Evolutionary conservation across 164 flowering plant genomes (phyloP).

Genomic region (Aristolochia fimbriata): DNA sequence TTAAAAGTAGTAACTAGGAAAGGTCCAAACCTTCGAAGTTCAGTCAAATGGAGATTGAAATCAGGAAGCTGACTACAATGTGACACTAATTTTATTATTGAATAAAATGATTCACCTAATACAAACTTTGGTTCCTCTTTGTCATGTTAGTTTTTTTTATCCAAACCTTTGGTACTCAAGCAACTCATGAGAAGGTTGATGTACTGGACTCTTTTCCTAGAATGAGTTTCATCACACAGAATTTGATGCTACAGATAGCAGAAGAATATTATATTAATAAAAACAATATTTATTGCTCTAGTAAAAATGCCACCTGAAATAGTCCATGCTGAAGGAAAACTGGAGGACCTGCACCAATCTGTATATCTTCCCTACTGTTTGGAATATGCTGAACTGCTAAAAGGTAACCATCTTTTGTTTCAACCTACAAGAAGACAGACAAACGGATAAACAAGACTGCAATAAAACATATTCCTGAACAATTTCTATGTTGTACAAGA

Average conservation of each 20-base stretch:
- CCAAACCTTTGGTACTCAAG: background rate
- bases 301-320: constrained; percentile 47
- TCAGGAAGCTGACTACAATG: too few species aligned
- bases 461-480: background rate
- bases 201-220: background rate
- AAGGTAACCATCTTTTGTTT: constrained; percentile 71
- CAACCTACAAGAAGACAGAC: constrained; percentile 26
- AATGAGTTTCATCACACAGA: background rate
- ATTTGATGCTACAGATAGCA: background rate
- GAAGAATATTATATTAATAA: background rate
- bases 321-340: constrained; percentile 82
- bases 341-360: constrained; percentile 40
- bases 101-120: too few species aligned
- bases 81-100: too few species aligned
- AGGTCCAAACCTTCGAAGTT: too few species aligned
- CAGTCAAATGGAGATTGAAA: too few species aligned
- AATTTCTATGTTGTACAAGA: background rate
- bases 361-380: constrained; percentile 19
- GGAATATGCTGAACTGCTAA: constrained; percentile 71
- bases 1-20: too few species aligned
- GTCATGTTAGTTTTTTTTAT: too few species aligned
- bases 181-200: background rate
- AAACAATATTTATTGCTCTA: background rate
- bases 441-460: background rate
- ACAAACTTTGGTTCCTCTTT: background rate